Evolutionary conservation across 2,329 filamentous ascomycete species (phyloP), one percentile per base, ranked within the genome.

Genomic region (Trichoderma sp.): DNA sequence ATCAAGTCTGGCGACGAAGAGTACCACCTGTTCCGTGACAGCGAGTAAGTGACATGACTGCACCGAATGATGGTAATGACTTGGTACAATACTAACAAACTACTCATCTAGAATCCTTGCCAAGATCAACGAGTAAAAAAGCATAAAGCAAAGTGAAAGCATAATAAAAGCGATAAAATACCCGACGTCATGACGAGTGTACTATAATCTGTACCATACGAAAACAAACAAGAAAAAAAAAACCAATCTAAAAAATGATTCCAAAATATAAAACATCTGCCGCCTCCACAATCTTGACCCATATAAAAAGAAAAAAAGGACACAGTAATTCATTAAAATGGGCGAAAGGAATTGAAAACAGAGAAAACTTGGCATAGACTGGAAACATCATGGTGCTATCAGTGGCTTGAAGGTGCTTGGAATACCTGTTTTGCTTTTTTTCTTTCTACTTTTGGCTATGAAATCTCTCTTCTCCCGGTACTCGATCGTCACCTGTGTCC

Each of bases 1-100:
- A 90, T 99, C 81, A 98, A 98, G 89, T 93, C 98, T 75, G 96
- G 95, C 75, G 95, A 99, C 77, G 94, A 98, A 75, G 96, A 99
- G 85, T 98, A 89, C 86, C 90, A 91, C 73, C 89, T 99, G 73
- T 99, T 97, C 91, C 89, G 96, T 78, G 96, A 99, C 83, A 92
- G 94, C 85, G 96, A 99, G 95, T 98, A 90, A 84, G 94, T 91
- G 5, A 2, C 56, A 66, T 55, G 5, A 26, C 8, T 49, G 16
- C 16, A 30, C 28, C 5, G 18, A 8, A 14, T 13, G 11, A 21
- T n/a, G 39, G 7, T 7, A n/a, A 7, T 34, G 11, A 34, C 11
- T 13, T 13, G n/a, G 3, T 3, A 7, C 5, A 18, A n/a, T n/a
- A n/a, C 7, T 30, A 24, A 46, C 73, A 73, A 34, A 77, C 5